Conservation (phyloP, 805 yeast species). For the Saccharomycopsis fodiens region DNA sequence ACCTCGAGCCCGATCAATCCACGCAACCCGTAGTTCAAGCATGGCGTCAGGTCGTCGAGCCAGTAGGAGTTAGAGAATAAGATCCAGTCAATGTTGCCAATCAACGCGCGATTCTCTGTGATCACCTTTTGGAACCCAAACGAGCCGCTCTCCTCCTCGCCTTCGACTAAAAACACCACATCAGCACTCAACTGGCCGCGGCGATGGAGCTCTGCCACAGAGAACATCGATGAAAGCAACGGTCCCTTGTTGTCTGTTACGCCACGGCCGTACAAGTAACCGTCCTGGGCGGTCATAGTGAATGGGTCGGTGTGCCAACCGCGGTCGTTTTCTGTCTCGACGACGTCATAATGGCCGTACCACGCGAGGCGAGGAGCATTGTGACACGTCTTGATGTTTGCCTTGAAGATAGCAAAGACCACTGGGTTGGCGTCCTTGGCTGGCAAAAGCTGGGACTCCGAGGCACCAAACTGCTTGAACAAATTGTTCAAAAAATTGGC, state of each 20-base stretch:
- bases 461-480: conserved; percentile 63
- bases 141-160: conserved; percentile 94
- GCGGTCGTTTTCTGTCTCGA: conserved; percentile 56
- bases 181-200: conserved; percentile 52
- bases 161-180: conserved; percentile 80
- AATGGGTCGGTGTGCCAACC: conserved; percentile 81
- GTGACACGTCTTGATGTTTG: conserved; percentile 21
- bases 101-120: conserved; percentile 37
- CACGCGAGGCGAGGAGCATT: conserved; percentile 52
- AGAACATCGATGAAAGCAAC: conserved; percentile 73
- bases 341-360: conserved; percentile 96
- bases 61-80: conserved; percentile 87
- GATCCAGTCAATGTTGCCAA: conserved; percentile 84
- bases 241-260: conserved; percentile 96
- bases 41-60: conserved; percentile 84
- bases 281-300: conserved; percentile 64
- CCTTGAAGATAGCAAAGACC: conserved; percentile 65
- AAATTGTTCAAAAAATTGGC: conserved; percentile 65
- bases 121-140: conserved; percentile 72
- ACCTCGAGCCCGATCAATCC: conserved; percentile 84
- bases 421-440: conserved; percentile 79
- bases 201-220: conserved; percentile 66
- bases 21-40: conserved; percentile 88
- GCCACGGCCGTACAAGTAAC: conserved; percentile 86
- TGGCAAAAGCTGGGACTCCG: conserved; percentile 57